A percentile compares a stretch with the other conserved stretches of the same genome.
Evolutionary conservation across 768 basidiomycete genomes (phyloP).

Genomic region (Melanogaster broomeanus): DNA sequence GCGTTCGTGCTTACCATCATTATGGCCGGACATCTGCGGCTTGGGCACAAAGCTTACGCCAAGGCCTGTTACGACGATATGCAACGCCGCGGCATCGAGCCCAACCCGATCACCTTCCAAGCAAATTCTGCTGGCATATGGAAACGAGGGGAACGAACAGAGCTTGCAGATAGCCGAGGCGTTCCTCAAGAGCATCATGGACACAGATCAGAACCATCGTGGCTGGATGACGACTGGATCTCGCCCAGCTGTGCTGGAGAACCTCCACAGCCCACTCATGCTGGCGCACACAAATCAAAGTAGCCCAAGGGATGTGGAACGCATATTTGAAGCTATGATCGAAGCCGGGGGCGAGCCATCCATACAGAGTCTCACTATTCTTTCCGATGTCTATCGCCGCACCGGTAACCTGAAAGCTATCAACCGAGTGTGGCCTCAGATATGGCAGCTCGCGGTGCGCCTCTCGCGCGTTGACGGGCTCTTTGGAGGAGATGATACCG

Average conservation of each 20-base stretch:
- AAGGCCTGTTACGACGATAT: slow-evolving; percentile 74
- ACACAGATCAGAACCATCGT: slow-evolving; percentile 31
- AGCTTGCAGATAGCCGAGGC: slow-evolving; percentile 63
- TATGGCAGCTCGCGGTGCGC: slow-evolving; percentile 57
- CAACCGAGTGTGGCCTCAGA: slow-evolving; percentile 65
- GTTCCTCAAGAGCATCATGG: slow-evolving; percentile 58
- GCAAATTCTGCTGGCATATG: slow-evolving; percentile 65
- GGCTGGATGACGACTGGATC: slow-evolving; percentile 44
- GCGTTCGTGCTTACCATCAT: slow-evolving; percentile 71
- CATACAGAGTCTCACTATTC: slow-evolving; percentile 56
- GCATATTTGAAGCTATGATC: slow-evolving; percentile 54
- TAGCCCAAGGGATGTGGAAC: slow-evolving; percentile 54
- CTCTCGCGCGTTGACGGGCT: slow-evolving; percentile 37
- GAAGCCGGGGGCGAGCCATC: slow-evolving; percentile 57
- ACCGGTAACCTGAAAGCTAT: slow-evolving; percentile 55
- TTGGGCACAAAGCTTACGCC: slow-evolving; percentile 53
- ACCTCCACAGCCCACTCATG: slow-evolving; percentile 65
- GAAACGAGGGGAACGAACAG: slow-evolving; percentile 46
- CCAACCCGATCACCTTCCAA: slow-evolving; percentile 68
- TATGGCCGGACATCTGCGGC: slow-evolving; percentile 69
- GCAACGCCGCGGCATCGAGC: slow-evolving; percentile 60
- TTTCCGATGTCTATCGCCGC: slow-evolving; percentile 75
- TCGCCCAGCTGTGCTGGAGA: slow-evolving; percentile 46
- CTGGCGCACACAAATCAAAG: slow-evolving; percentile 45
- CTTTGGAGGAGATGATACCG: slow-evolving; percentile 25